Evolutionary conservation across 805 yeast genomes (phyloP).

Genomic region (Saturnispora diversa): DNA sequence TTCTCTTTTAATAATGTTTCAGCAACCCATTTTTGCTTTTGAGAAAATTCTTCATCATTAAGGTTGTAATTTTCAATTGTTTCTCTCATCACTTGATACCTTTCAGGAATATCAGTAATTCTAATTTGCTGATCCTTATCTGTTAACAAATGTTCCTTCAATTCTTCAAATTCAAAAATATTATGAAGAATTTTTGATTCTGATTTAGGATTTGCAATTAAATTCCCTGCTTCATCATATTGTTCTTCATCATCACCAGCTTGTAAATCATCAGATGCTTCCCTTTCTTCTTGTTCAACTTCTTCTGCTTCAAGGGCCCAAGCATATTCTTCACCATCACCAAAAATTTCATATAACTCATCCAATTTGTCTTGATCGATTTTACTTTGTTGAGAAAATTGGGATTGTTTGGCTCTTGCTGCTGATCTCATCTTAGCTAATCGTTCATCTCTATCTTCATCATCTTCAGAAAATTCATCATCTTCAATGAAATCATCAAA

Average conservation of each 20-base stretch:
- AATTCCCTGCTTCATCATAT: slow-evolving; percentile 32
- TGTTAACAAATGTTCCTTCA: slow-evolving; percentile 83
- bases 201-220: slow-evolving; percentile 25
- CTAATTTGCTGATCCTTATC: slow-evolving; percentile 87
- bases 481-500: slow-evolving; percentile 96
- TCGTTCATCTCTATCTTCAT: slow-evolving; percentile 49
- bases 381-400: slow-evolving; percentile 33
- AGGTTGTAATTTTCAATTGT: slow-evolving; percentile 62
- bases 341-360: slow-evolving; percentile 90
- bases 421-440: slow-evolving; percentile 31
- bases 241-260: slow-evolving; percentile 28
- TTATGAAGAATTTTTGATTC: slow-evolving; percentile 61
- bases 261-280: slow-evolving; percentile 39
- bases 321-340: slow-evolving; percentile 94
- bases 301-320: slow-evolving; percentile 96
- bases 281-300: slow-evolving; percentile 48
- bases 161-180: slow-evolving; percentile 90
- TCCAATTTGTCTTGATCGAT: slow-evolving; percentile 85
- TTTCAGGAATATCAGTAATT: slow-evolving; percentile 82
- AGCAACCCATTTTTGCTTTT: slow-evolving; percentile 79
- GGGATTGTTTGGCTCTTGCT: slow-evolving; percentile 26
- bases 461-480: slow-evolving; percentile 90
- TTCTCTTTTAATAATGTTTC: slow-evolving; percentile 54
- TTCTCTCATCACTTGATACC: slow-evolving; percentile 72
- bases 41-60: slow-evolving; percentile 55